Evolutionary conservation across 2,329 filamentous ascomycete species (phyloP), one percentile per base, ranked within the genome.

Genomic region (Incumbomyces lentus): DNA sequence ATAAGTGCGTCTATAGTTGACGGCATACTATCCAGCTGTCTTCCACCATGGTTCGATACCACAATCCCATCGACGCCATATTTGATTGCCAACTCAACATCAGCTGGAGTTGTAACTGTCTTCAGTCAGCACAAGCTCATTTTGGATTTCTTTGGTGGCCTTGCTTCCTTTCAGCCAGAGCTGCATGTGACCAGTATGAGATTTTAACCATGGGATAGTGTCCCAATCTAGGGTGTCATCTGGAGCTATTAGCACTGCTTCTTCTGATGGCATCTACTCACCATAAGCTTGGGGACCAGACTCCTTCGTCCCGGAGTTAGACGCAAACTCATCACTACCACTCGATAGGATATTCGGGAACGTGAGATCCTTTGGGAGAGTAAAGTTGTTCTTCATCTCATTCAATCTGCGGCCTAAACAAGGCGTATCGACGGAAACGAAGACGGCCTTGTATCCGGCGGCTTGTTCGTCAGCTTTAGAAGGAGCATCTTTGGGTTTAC

Each of bases 401-500:
- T 75, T 73, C 19, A 76, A 62, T 0, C 75, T 64, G 17, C 69
- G 66, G 0, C 75, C 76, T 0, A 78, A 62, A 1, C 75, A 67
- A 0, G 76, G 75, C 0, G 68, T 67, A 51, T 79, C 76, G 1
- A 76, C 73, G 0, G 75, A 73, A 1, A 80, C 56, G 31, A 79
- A 68, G 2, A 79, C 59, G 0, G 74, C 75, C 49, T 71, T 72
- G 57, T 72, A 77, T 6, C 74, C 73, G 0, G 69, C 64, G 46
- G 59, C 63, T 68, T 41, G 6, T 41, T 13, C n/a, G 13, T 18
- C 18, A 37, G 17, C 17, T 16, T 14, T 38, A 38, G 14, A 36
- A 33, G 40, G 26, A 46, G 33, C 26, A 12, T 11, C 8, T 22
- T n/a, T 31, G 2, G 30, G 38, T 4, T 13, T n/a, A 52, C 62